Percentiles rank a stretch among this genome's conserved stretches.
These are phyloP conservation scores for Talaromyces sp. DNA, from an alignment of 2,329 filamentous ascomycete genomes.

Conservation along the genomic window DNA sequence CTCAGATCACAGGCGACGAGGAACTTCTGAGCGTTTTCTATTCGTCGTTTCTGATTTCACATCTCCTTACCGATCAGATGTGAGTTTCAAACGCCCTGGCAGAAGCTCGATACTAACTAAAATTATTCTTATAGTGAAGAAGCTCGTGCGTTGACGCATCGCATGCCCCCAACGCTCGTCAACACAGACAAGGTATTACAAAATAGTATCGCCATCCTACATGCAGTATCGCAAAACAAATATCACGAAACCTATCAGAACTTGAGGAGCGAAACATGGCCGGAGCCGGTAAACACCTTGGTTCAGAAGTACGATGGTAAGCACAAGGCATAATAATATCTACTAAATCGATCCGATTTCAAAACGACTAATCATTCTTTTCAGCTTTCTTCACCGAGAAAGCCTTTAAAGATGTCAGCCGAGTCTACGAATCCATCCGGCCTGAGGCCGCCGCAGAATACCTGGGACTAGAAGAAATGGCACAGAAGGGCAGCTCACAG, in stretches of 20 bases:
- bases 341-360: neutral
- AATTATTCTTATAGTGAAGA: constrained; percentile 17
- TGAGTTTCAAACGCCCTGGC: constrained; percentile 16
- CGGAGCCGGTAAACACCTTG: constrained; percentile 24
- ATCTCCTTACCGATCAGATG: constrained; percentile 36
- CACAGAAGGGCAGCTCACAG: constrained; percentile 15
- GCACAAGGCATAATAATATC: constrained; percentile 5
- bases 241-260: constrained; percentile 31
- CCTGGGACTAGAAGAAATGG: constrained; percentile 28
- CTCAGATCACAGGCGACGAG: constrained; percentile 17
- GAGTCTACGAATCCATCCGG: constrained; percentile 36
- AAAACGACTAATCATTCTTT: neutral
- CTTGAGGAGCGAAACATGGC: constrained; percentile 30
- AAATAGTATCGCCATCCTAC: constrained; percentile 30
- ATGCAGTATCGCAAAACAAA: constrained; percentile 34
- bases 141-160: constrained; percentile 34
- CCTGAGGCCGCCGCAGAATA: constrained; percentile 30
- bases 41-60: constrained; percentile 34
- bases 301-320: constrained; percentile 33
- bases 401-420: constrained; percentile 33
- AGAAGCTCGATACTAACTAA: neutral
- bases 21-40: constrained; percentile 34
- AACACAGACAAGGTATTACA: constrained; percentile 27
- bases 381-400: constrained; percentile 35
- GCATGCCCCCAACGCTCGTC: constrained; percentile 28